phyloP scores from a whole-genome alignment of 495 filamentous ascomycete species.

The Penicillium taxi region DNA sequence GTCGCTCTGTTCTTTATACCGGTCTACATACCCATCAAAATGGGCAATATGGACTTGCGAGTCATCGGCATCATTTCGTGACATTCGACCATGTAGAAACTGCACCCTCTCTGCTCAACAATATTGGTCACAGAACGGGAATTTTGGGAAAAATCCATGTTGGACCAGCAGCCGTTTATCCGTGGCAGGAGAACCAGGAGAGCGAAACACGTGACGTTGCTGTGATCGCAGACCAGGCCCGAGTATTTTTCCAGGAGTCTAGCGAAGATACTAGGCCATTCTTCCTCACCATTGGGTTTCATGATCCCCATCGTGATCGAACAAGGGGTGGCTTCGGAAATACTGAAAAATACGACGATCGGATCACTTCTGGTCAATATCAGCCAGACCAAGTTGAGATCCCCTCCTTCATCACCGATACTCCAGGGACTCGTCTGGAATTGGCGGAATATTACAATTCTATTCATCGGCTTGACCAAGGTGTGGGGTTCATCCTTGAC shows the following conservation, averaged over 20 bases:
- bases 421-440: constrained; percentile 25
- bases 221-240: constrained; percentile 23
- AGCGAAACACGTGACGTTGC: constrained; percentile 28
- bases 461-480: constrained; percentile 30
- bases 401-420: constrained; percentile 24
- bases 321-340: constrained; percentile 35
- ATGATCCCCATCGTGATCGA: constrained; percentile 33
- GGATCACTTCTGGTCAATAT: constrained; percentile 2
- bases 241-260: constrained; percentile 26
- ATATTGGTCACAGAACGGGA: constrained; percentile 27
- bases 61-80: constrained; percentile 22
- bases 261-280: constrained; percentile 19
- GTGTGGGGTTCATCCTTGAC: constrained; percentile 29
- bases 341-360: constrained; percentile 7
- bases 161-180: constrained; percentile 28
- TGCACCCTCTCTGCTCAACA: constrained; percentile 24
- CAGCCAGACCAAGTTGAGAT: constrained; percentile 20
- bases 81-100: constrained; percentile 33
- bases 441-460: constrained; percentile 33
- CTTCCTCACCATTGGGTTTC: constrained; percentile 31
- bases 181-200: constrained; percentile 27
- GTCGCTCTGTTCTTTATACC: constrained; percentile 36
- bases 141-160: constrained; percentile 40
- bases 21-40: constrained; percentile 40
- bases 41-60: constrained; percentile 35